phyloP scores from a whole-genome alignment of 371 early-diverging fungal species.

The Capniomyces stellatus region DNA sequence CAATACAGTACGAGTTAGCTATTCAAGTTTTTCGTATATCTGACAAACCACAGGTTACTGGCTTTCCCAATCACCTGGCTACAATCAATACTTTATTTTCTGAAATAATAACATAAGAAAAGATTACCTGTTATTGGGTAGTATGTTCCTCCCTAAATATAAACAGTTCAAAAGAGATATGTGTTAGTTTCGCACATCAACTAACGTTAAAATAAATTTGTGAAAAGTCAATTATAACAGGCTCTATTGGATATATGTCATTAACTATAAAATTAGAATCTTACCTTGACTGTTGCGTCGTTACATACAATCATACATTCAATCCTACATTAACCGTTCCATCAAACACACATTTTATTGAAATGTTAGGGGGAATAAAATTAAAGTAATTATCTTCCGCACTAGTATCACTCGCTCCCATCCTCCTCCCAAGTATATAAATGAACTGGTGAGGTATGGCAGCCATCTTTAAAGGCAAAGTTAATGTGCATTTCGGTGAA shows the following conservation, averaged over 20 bases:
- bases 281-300: constrained; percentile 65
- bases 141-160: constrained; percentile 71
- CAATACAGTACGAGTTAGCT: too few species aligned
- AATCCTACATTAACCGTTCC: constrained; percentile 22
- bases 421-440: too few species aligned
- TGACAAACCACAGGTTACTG: too few species aligned
- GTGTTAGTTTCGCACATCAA: constrained; percentile 29
- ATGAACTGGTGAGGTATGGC: too few species aligned
- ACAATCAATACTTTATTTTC: background rate
- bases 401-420: background rate
- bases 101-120: background rate
- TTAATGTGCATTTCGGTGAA: background rate
- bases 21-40: too few species aligned
- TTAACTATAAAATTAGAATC: too few species aligned
- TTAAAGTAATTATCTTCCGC: background rate
- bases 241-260: too few species aligned
- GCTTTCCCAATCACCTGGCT: background rate
- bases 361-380: background rate
- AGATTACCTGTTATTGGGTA: constrained; percentile 60
- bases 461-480: background rate
- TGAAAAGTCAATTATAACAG: too few species aligned
- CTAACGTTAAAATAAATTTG: background rate
- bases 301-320: constrained; percentile 96
- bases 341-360: background rate
- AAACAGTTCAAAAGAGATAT: background rate